Percentiles rank a stretch among this genome's conserved stretches.
Conservation (phyloP, 2,329 filamentous ascomycete species). For the Emmonsiellopsis sp. region DNA sequence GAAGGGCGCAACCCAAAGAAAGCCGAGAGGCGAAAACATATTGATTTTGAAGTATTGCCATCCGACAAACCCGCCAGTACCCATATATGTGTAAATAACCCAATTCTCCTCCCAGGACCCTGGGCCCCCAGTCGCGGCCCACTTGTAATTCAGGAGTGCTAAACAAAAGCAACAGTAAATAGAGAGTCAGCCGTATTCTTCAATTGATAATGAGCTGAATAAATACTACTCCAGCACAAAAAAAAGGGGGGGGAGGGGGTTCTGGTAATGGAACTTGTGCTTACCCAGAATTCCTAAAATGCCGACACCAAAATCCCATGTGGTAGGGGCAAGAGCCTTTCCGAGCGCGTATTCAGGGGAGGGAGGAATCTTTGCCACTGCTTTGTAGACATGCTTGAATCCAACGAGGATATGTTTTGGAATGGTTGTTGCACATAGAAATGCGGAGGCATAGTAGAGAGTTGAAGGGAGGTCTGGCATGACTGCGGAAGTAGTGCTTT, state of each 20-base stretch:
- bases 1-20: not conserved
- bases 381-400: not conserved
- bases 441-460: not conserved
- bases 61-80: not conserved
- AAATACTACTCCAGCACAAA: too few species aligned
- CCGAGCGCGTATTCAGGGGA: not conserved
- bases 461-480: not conserved
- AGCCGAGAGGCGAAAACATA: not conserved
- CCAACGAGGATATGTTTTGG: not conserved
- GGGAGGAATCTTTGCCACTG: not conserved
- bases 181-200: too few species aligned
- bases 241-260: too few species aligned
- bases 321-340: not conserved
- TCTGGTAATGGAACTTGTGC: not conserved
- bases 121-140: not conserved
- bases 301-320: not conserved
- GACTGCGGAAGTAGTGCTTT: not conserved
- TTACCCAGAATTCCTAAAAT: not conserved
- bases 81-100: not conserved
- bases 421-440: not conserved
- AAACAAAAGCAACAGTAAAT: too few species aligned
- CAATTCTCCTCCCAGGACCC: not conserved
- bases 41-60: not conserved
- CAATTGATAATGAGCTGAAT: too few species aligned
- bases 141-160: not conserved